Evolutionary conservation across 177 flowering plant genomes (phyloP).

Genomic region (Vitis hybrid): DNA sequence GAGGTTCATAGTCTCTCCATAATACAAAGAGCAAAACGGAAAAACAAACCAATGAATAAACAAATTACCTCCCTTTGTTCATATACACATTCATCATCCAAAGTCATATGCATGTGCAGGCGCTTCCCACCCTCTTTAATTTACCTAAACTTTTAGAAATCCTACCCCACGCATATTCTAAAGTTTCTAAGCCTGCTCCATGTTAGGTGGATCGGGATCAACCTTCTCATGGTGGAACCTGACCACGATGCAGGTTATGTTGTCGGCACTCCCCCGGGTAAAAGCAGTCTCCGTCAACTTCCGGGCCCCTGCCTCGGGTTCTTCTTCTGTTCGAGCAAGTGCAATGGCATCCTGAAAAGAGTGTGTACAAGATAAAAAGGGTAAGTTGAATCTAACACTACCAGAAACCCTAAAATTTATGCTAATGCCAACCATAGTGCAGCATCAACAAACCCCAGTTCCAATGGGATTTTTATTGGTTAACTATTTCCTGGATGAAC

Average conservation of each 20-base stretch:
- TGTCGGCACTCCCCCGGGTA: conserved; percentile 93
- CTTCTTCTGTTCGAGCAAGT: conserved; percentile 71
- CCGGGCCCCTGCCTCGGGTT: conserved; percentile 87
- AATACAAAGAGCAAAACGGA: background rate
- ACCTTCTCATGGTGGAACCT: conserved; percentile 60
- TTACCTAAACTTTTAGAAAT: background rate
- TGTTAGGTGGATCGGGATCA: conserved; percentile 12
- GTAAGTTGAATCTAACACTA: no score
- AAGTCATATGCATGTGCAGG: conserved; percentile 5
- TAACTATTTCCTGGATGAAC: no score
- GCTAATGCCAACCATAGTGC: no score
- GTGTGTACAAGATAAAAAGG: background rate
- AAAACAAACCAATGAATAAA: conserved; percentile 31
- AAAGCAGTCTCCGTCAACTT: conserved; percentile 88
- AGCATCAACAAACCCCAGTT: background rate
- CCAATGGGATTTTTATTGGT: no score
- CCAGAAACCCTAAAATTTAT: no score
- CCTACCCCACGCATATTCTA: conserved; percentile 6
- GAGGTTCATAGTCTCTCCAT: no score
- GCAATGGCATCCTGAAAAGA: conserved; percentile 76
- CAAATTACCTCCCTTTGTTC: conserved; percentile 18
- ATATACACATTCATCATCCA: conserved; percentile 11
- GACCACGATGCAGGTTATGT: conserved; percentile 96
- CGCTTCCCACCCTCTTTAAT: background rate
- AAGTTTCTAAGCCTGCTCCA: background rate